phyloP scores from a whole-genome alignment of 202 grass and related monocot species.

The Zizania palustris region DNA sequence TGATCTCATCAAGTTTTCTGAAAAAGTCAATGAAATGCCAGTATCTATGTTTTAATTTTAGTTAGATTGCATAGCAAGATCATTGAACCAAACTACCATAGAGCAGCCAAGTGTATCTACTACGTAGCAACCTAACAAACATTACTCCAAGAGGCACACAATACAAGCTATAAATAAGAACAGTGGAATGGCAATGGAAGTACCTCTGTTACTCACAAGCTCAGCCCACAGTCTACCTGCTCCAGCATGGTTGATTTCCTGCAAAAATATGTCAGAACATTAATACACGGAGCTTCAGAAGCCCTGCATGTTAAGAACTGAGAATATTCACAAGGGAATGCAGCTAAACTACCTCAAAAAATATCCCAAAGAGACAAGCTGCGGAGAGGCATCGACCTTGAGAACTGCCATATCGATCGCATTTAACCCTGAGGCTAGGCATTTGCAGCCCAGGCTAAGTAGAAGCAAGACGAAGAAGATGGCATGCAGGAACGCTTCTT shows the following conservation, averaged over 20 bases:
- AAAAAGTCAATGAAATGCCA: not conserved
- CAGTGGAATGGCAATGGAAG: not conserved
- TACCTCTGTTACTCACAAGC: constrained; percentile 79
- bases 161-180: not conserved
- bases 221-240: constrained; percentile 85
- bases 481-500: no score
- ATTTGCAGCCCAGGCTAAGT: no score
- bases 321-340: not conserved
- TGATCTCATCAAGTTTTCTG: not conserved
- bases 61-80: not conserved
- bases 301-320: not conserved
- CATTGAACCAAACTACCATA: not conserved
- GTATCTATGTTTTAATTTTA: not conserved
- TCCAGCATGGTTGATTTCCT: constrained; percentile 90
- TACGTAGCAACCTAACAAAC: not conserved
- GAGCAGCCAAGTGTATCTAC: not conserved
- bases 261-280: not conserved
- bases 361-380: constrained; percentile 74
- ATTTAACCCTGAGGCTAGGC: no score
- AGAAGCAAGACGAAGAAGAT: no score
- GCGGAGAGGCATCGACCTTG: constrained; percentile 19
- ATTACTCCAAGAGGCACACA: not conserved
- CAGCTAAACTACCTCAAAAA: constrained; percentile 71
- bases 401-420: no score
- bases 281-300: not conserved